Percentiles rank a stretch among this genome's conserved stretches.
Evolutionary conservation across 2,329 filamentous ascomycete genomes (phyloP).

Genomic region (Fusarium marasasianum): DNA sequence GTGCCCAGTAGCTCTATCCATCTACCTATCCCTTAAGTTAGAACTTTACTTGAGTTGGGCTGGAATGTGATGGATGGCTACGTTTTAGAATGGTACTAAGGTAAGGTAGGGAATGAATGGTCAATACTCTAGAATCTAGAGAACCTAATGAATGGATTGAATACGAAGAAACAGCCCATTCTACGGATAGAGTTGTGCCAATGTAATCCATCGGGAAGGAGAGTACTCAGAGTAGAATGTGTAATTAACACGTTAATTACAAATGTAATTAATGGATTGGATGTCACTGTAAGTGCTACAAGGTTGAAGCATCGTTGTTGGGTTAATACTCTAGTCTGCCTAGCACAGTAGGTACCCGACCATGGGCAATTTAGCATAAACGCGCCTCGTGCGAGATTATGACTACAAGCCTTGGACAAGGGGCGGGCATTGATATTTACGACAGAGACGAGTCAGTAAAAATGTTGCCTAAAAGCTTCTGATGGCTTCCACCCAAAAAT

Average conservation of each 20-base stretch:
- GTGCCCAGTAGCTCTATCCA: background rate
- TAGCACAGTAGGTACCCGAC: background rate
- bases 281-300: background rate
- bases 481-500: background rate
- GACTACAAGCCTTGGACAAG: background rate
- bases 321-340: background rate
- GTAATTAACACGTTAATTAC: background rate
- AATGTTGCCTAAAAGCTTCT: background rate
- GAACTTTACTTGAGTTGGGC: background rate
- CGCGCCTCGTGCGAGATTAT: conserved; percentile 29
- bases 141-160: background rate
- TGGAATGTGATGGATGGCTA: conserved; percentile 13
- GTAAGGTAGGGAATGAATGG: background rate
- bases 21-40: background rate
- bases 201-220: background rate
- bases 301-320: conserved; percentile 18
- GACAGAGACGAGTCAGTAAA: conserved; percentile 16
- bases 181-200: background rate
- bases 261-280: background rate
- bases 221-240: background rate
- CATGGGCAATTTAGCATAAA: conserved; percentile 21
- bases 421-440: background rate
- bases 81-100: background rate
- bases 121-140: background rate
- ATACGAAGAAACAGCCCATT: background rate